Evolutionary conservation across 2,329 filamentous ascomycete species (phyloP).

Genomic region (Aureobasidium sp.): DNA sequence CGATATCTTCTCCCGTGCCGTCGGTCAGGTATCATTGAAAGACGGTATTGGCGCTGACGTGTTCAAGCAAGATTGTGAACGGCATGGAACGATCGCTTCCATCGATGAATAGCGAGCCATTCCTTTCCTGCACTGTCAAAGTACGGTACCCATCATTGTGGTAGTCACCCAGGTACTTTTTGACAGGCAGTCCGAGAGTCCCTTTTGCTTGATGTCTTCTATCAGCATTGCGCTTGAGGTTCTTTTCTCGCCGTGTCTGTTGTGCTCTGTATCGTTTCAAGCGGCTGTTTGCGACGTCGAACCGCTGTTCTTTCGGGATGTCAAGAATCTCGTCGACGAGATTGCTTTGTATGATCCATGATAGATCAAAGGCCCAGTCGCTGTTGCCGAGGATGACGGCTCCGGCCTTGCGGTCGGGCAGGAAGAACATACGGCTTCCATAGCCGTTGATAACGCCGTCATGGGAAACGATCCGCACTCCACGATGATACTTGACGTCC

Average conservation of each 20-base stretch:
- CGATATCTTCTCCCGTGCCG: neutral
- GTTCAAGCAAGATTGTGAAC: neutral
- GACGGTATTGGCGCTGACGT: neutral
- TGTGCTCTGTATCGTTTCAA: neutral
- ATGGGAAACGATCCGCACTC: constrained; percentile 26
- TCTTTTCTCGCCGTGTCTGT: neutral
- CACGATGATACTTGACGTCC: constrained; percentile 27
- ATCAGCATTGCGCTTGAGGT: neutral
- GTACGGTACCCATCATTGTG: neutral
- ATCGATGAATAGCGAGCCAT: neutral
- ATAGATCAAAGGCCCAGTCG: neutral
- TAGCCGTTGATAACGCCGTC: constrained; percentile 27
- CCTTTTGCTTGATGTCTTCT: neutral
- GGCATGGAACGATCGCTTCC: neutral
- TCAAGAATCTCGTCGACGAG: neutral
- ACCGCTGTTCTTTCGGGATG: neutral
- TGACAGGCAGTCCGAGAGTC: neutral
- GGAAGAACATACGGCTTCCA: constrained; percentile 23
- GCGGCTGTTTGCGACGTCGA: neutral
- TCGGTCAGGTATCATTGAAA: neutral
- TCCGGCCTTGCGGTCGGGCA: constrained; percentile 26
- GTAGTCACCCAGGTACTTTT: neutral
- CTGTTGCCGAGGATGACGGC: constrained; percentile 27
- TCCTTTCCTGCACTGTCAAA: neutral
- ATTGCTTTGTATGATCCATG: neutral